phyloP scores from a whole-genome alignment of 78 protist species.

The Pigoraptor vietnamica region DNA sequence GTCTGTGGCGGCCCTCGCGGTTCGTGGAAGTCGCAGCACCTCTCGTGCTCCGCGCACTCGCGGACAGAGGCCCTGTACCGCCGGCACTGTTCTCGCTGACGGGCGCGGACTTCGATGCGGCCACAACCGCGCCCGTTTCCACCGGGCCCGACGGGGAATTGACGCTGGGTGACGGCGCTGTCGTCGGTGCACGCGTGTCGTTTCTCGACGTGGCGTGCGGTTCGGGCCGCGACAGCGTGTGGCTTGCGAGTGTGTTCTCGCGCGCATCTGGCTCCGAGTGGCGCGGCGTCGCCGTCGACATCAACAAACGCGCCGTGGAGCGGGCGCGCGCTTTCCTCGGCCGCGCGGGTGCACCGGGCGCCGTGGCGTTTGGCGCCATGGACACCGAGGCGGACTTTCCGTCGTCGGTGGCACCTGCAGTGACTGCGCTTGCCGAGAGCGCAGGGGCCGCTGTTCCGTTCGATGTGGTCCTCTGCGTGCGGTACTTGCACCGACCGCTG shows the following conservation, averaged over 20 bases:
- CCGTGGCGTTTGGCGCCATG: not conserved
- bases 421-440: not conserved
- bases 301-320: not conserved
- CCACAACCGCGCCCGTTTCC: not conserved
- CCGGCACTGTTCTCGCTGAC: too few species aligned
- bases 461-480: not conserved
- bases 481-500: not conserved
- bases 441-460: not conserved
- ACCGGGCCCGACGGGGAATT: not conserved
- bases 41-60: not conserved
- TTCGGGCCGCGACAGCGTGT: not conserved
- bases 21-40: not conserved
- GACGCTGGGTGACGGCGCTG: not conserved
- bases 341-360: not conserved
- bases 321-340: not conserved
- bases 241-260: not conserved
- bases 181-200: not conserved
- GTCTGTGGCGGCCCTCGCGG: too few species aligned
- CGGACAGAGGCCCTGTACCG: not conserved
- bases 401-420: not conserved
- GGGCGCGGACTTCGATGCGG: not conserved
- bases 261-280: not conserved
- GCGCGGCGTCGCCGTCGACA: not conserved
- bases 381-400: not conserved
- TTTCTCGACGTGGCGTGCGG: not conserved